Percentiles rank a stretch among this genome's conserved stretches.
Evolutionary conservation across 805 yeast species (phyloP).

Genomic region (Candida patagonica): DNA sequence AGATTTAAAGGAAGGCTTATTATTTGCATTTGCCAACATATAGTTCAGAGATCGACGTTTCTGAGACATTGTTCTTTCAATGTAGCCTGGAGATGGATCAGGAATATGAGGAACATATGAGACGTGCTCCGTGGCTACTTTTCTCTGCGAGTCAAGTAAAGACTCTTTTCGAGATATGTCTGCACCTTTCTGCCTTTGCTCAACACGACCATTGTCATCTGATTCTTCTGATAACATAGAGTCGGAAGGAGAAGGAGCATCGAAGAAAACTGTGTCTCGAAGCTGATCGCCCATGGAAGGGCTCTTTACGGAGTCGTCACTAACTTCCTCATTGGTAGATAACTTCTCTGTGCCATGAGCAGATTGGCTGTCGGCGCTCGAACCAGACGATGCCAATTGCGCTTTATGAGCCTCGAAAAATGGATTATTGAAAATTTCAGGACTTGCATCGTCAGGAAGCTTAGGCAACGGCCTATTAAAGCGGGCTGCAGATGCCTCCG

Average conservation of each 20-base stretch:
- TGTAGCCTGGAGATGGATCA: slow-evolving; percentile 13
- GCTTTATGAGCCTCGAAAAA: neutral
- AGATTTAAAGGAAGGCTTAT: neutral
- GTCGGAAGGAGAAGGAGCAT: neutral
- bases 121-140: slow-evolving; percentile 19
- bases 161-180: slow-evolving; percentile 25
- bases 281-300: slow-evolving; percentile 1
- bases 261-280: neutral
- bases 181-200: slow-evolving; percentile 3
- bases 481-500: neutral
- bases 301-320: neutral
- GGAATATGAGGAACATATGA: slow-evolving; percentile 9
- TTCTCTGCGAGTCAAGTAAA: slow-evolving; percentile 25
- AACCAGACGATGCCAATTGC: neutral
- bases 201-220: slow-evolving; percentile 2
- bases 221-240: slow-evolving; percentile 1
- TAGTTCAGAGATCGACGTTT: slow-evolving; percentile 13
- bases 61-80: slow-evolving; percentile 16
- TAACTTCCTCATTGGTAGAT: neutral
- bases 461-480: slow-evolving; percentile 17
- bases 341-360: neutral
- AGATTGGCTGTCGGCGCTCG: too few species aligned
- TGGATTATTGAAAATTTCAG: neutral
- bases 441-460: slow-evolving; percentile 8
- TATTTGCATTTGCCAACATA: slow-evolving; percentile 5